A percentile compares a stretch with the other conserved stretches of the same genome.
These are phyloP conservation scores for Fennellomyces sp. DNA, from an alignment of 371 early-diverging fungal species.

Conservation along the genomic window DNA sequence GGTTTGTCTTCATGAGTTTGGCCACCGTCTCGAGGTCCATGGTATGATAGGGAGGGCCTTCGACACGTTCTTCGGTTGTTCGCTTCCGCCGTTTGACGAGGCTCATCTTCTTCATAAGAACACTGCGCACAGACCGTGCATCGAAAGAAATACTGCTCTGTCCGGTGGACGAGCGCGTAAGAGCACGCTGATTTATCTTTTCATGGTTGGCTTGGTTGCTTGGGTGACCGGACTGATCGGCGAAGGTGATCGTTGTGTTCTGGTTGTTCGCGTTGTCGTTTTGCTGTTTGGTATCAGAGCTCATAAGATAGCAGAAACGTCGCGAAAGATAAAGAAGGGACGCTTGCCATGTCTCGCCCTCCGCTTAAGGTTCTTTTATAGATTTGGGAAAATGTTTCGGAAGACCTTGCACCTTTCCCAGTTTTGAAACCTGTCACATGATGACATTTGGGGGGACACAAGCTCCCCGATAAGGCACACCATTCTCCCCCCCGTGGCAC, in stretches of 20 bases:
- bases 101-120: conserved; percentile 43
- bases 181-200: conserved; percentile 30
- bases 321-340: not conserved
- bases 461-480: not conserved
- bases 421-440: conserved; percentile 5
- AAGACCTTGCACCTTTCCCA: not conserved
- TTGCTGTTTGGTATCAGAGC: not conserved
- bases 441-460: not conserved
- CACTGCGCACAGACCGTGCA: conserved; percentile 44
- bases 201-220: conserved; percentile 24
- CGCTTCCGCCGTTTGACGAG: conserved; percentile 38
- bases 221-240: conserved; percentile 16
- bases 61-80: conserved; percentile 18
- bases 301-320: conserved; percentile 3
- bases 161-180: conserved; percentile 39
- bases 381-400: not conserved
- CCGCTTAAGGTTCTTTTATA: not conserved
- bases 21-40: conserved; percentile 62
- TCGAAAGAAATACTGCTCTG: conserved; percentile 38
- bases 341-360: not conserved
- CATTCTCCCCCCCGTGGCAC: not conserved
- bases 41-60: conserved; percentile 58
- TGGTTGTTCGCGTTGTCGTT: not conserved
- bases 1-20: conserved; percentile 59
- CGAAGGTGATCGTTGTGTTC: conserved; percentile 29